A percentile compares a stretch with the other conserved stretches of the same genome.
These are phyloP conservation scores for Aspergillus biplanus DNA, from an alignment of 495 filamentous ascomycete genomes.

Conservation along the genomic window DNA sequence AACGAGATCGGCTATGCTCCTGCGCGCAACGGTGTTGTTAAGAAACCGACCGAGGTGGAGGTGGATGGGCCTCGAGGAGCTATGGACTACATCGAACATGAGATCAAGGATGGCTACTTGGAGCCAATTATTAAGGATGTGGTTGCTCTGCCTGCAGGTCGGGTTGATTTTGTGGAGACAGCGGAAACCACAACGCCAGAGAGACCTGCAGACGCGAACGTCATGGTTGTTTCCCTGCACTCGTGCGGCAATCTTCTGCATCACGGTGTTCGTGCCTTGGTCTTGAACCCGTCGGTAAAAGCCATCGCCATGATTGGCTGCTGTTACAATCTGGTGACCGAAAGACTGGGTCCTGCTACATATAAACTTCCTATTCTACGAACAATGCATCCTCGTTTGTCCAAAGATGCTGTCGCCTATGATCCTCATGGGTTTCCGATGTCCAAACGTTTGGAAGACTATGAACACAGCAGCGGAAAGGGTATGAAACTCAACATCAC, in stretches of 20 bases:
- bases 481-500: conserved; percentile 92
- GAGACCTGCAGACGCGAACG: conserved; percentile 38
- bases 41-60: conserved; percentile 13
- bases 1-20: conserved; percentile 33
- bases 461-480: conserved; percentile 48
- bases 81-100: conserved; percentile 58
- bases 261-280: conserved; percentile 83
- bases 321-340: conserved; percentile 96
- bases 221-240: conserved; percentile 93
- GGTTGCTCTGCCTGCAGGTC: conserved; percentile 29
- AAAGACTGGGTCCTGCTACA: conserved; percentile 82
- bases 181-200: conserved; percentile 15
- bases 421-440: conserved; percentile 95
- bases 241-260: conserved; percentile 98
- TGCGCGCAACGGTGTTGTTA: conserved; percentile 25
- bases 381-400: conserved; percentile 57
- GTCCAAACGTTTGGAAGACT: conserved; percentile 71
- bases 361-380: conserved; percentile 78
- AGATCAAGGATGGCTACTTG: conserved; percentile 68
- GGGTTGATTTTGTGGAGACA: conserved; percentile 13
- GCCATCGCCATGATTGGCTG: conserved; percentile 95
- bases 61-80: conserved; percentile 35
- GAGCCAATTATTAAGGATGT: conserved; percentile 79
- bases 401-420: conserved; percentile 59
- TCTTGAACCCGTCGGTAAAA: conserved; percentile 78